Evolutionary conservation across 2,329 filamentous ascomycete species (phyloP).

Genomic region (Tolypocladium pustulatum): DNA sequence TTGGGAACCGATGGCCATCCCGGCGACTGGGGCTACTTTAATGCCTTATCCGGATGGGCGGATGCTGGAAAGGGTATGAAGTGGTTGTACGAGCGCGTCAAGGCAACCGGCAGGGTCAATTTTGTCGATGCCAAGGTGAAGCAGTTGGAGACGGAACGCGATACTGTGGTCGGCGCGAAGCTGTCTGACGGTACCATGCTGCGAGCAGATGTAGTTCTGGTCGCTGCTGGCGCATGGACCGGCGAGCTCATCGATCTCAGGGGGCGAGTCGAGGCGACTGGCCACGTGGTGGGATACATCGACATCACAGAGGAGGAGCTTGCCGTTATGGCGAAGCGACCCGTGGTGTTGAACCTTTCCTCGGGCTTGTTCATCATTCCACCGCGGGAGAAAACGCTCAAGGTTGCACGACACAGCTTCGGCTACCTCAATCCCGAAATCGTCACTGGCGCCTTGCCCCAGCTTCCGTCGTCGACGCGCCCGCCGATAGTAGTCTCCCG

Average conservation of each 20-base stretch:
- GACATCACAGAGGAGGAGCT: constrained; percentile 64
- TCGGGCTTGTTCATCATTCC: constrained; percentile 68
- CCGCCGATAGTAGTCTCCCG: constrained; percentile 22
- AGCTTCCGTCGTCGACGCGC: constrained; percentile 13
- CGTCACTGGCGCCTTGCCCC: constrained; percentile 22
- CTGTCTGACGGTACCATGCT: constrained; percentile 23
- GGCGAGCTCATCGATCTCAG: constrained; percentile 65
- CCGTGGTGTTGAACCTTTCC: constrained; percentile 62
- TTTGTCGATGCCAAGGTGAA: constrained; percentile 42
- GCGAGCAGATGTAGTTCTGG: constrained; percentile 60
- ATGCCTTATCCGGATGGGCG: constrained; percentile 68
- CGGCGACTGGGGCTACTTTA: constrained; percentile 63
- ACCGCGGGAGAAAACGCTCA: constrained; percentile 50
- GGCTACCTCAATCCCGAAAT: constrained; percentile 50
- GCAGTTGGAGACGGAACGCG: constrained; percentile 27
- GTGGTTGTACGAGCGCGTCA: constrained; percentile 47
- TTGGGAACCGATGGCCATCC: constrained; percentile 38
- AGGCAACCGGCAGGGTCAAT: constrained; percentile 41
- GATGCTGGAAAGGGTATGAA: constrained; percentile 63
- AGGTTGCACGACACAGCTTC: constrained; percentile 59
- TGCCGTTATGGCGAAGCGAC: constrained; percentile 49
- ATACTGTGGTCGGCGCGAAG: constrained; percentile 42
- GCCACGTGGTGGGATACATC: constrained; percentile 72
- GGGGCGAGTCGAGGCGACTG: constrained; percentile 68
- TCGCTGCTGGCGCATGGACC: constrained; percentile 85